Conservation (phyloP, 352 stramenopile species). For the Nothophytophthora sp. region DNA sequence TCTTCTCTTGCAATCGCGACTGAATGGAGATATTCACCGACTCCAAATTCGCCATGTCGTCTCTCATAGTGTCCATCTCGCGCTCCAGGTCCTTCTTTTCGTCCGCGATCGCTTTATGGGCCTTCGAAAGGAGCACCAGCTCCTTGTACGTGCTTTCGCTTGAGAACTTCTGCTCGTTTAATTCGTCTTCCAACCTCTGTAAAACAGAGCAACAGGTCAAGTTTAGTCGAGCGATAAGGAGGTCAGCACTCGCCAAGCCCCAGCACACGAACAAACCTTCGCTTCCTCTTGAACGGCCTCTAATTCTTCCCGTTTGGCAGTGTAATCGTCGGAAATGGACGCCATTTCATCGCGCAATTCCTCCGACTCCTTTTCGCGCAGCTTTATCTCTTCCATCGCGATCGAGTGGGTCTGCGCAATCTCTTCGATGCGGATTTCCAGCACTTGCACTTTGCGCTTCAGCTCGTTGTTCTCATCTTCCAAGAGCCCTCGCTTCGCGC, state of each 20-base stretch:
- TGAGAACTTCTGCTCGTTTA: conserved; percentile 54
- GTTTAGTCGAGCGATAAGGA: background rate
- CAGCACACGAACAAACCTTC: conserved; percentile 29
- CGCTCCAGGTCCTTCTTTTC: conserved; percentile 56
- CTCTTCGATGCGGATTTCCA: conserved; percentile 80
- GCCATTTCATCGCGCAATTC: conserved; percentile 66
- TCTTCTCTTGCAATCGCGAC: conserved; percentile 61
- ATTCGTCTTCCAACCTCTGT: conserved; percentile 60
- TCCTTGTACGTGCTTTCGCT: conserved; percentile 80
- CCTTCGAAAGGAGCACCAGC: conserved; percentile 77
- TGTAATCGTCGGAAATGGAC: conserved; percentile 68
- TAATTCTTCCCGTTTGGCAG: conserved; percentile 62
- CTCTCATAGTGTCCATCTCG: conserved; percentile 46
- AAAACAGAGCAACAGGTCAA: conserved; percentile 1
- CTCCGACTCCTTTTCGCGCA: conserved; percentile 57
- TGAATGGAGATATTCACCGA: conserved; percentile 63
- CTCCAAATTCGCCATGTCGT: conserved; percentile 56
- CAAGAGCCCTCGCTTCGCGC: conserved; percentile 46
- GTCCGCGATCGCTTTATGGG: conserved; percentile 65
- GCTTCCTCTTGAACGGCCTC: conserved; percentile 49
- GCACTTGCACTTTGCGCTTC: conserved; percentile 73
- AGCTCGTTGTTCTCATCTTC: conserved; percentile 81
- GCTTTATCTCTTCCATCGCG: conserved; percentile 55
- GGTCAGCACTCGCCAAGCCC: background rate
- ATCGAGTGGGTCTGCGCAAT: conserved; percentile 66